These are phyloP conservation scores for Truncatella angustata DNA, from an alignment of 2,329 filamentous ascomycete species.

Conservation along the genomic window DNA sequence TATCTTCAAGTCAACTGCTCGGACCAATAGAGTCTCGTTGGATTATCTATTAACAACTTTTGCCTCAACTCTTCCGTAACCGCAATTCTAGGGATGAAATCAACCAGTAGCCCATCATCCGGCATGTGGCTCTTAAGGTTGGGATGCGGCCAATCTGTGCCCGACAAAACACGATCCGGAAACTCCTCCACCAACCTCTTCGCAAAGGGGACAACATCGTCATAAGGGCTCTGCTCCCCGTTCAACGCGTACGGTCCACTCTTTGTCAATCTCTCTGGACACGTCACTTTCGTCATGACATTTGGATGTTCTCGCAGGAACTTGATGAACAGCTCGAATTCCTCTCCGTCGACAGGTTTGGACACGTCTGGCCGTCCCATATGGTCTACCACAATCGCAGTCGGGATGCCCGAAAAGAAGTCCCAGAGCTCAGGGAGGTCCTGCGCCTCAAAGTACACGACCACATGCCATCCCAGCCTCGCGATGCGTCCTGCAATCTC, in stretches of 20 bases:
- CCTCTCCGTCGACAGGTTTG: background rate
- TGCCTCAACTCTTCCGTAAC: background rate
- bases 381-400: background rate
- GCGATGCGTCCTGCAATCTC: background rate
- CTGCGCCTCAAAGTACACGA: background rate
- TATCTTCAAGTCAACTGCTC: too few species aligned
- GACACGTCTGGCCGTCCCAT: background rate
- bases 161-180: background rate
- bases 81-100: background rate
- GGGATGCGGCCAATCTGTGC: background rate
- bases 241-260: background rate
- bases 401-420: background rate
- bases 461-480: background rate
- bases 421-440: conserved; percentile 1
- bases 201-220: conserved; percentile 1
- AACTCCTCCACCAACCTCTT: background rate
- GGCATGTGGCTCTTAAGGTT: background rate
- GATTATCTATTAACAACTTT: background rate
- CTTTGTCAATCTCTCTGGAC: background rate
- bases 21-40: background rate
- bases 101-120: background rate
- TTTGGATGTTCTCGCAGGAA: background rate
- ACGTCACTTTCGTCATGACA: background rate
- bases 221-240: background rate
- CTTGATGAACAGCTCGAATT: background rate